Percentiles rank a stretch among this genome's conserved stretches.
These are phyloP conservation scores for Pyrenophora graminea DNA, from an alignment of 2,329 filamentous ascomycete species.

Conservation along the genomic window DNA sequence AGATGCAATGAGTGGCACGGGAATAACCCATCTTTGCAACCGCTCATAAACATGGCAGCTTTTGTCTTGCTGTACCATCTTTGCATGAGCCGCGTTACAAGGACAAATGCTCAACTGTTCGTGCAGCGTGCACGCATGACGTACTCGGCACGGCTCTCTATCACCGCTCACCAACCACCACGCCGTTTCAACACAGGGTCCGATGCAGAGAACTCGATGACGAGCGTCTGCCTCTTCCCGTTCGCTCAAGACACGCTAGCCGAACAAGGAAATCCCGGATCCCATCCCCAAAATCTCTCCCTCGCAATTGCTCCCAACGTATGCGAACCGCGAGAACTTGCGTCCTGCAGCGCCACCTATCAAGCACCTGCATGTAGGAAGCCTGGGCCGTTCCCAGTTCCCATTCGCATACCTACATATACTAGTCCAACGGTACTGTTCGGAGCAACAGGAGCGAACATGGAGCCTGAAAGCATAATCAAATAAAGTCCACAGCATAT, in stretches of 20 bases:
- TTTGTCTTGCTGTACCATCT: not conserved
- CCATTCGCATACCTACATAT: not conserved
- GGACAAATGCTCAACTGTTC: conserved; percentile 4
- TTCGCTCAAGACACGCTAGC: conserved; percentile 16
- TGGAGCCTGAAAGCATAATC: not conserved
- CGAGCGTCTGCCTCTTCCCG: conserved; percentile 27
- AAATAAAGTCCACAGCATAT: conserved; percentile 2
- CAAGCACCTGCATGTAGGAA: conserved; percentile 5
- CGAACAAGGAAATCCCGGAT: conserved; percentile 21
- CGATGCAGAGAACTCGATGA: conserved; percentile 26
- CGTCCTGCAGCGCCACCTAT: conserved; percentile 25
- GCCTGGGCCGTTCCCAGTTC: conserved; percentile 1
- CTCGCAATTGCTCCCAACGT: conserved; percentile 17
- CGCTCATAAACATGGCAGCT: not conserved
- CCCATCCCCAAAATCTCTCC: conserved; percentile 19
- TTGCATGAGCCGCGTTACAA: conserved; percentile 2
- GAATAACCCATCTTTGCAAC: not conserved
- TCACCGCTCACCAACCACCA: conserved; percentile 7
- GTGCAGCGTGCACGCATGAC: conserved; percentile 14
- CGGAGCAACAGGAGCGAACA: conserved; percentile 12
- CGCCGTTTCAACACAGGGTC: conserved; percentile 19
- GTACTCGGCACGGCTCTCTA: conserved; percentile 15
- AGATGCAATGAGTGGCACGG: not conserved
- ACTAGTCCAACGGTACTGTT: conserved; percentile 7
- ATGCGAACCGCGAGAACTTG: conserved; percentile 16